Evolutionary conservation across 2,329 filamentous ascomycete genomes (phyloP), one percentile per base, ranked within the genome.

Genomic region (Raffaelea arxii): DNA sequence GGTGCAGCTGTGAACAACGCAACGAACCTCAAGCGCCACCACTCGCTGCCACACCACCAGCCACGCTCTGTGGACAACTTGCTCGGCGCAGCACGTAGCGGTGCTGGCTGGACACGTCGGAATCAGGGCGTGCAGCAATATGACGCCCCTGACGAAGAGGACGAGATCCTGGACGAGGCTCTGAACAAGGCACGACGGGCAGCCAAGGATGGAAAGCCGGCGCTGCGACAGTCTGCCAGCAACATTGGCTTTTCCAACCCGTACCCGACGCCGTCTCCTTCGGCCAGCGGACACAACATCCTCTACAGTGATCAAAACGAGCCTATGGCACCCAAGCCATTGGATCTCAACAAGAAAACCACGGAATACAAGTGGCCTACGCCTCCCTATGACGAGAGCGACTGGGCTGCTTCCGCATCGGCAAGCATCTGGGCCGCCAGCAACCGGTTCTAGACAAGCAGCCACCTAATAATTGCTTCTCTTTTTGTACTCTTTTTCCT

Each of bases 101-200:
- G 32, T 18, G 59, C 64, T 12, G 65, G 53, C 23, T 77, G 90
- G 51, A 92, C 89, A 14, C 75, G 91, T 49, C 77, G 88, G 50
- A 84, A 86, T 12, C 77, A 94, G 61, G 84, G 85, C 4, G 80
- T 85, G 42, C 84, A 86, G 56, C 83, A 87, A 51, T 96, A 97
- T 60, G 92, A 98, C 59, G 90, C 90, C 0, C 88, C 92, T 1
- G 90, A 94, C 57, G 92, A 98, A 64, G 91, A 97, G 60, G 92
- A 98, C 49, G 92, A 98, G 65, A 75, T 98, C 10, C 74, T 97
- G 10, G 90, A 96, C 55, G 92, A 98, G 65, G 89, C 82, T 19
- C 71, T 96, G 37, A 77, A 81, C 42, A 87, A 86, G 6, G 86
- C 89, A 0, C 82, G 83, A 56, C 79, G 78, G 51, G 86, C 82